Evolutionary conservation across 148 eudicot genomes (phyloP), one percentile per base, ranked within the genome.

Genomic region (Heliosperma pusillum): DNA sequence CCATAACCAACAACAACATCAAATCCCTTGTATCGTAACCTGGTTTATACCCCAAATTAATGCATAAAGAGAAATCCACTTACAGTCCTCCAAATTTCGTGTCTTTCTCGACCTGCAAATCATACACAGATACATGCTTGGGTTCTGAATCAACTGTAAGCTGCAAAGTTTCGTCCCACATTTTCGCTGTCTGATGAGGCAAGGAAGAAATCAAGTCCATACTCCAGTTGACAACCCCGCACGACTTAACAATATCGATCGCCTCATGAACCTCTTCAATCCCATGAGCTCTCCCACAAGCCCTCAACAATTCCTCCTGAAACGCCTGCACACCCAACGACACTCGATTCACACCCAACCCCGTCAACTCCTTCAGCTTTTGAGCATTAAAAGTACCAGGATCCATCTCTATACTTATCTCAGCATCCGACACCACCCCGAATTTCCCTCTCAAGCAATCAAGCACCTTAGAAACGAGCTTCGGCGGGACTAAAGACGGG

Each of bases 281-380:
- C 5, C 93, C 91, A 83, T 94, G 98, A 73, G 98, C 98, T 81
- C 98, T 86, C 69, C 98, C 98, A 82, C 98, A 94, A 72, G 91
- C 80, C 72, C 81, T 89, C 27, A 94, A 84, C 88, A 94, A 82
- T 81, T 89, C 93, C 22, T 91, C 93, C 59, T 94, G 98, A 84
- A 94, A 94, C 0, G 93, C 97, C 79, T 94, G 98, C 69, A 89
- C 97, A 10, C 98, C 98, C 79, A 94, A 76, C 33, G 98, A 94
- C 79, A 94, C 97, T 67, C 98, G 85, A 73, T 91, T 94, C 82
- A 94, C 88, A 15, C 97, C 98, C 73, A 94, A 83, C 61, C 72
- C 85, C 79, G 85, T 84, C 77, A 94, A 66, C 26, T 81, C 88
- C 73, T 71, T 86, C 79, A 91, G 60, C 63, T 87, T 89, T 72